Conservation (phyloP, 371 early-diverging fungal genomes). For the Haplosporangium sp. region DNA sequence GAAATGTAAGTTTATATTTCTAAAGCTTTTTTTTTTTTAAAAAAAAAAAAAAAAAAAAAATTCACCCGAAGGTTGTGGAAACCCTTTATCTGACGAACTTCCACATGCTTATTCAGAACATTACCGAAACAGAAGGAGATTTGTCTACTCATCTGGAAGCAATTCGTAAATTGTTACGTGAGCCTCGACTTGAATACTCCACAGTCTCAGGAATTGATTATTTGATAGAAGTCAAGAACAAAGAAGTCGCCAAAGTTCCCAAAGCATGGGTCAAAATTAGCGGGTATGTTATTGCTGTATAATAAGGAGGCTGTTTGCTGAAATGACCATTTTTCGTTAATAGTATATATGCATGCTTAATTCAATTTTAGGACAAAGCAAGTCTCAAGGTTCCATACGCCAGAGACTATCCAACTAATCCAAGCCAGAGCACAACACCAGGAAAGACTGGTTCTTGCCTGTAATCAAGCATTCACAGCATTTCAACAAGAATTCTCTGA, state of each 20-base stretch:
- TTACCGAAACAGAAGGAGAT: slow-evolving; percentile 62
- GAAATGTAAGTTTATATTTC: slow-evolving; percentile 53
- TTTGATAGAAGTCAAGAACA: slow-evolving; percentile 74
- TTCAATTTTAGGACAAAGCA: slow-evolving; percentile 71
- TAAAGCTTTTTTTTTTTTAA: no score
- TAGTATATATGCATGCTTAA: no score
- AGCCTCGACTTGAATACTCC: slow-evolving; percentile 63
- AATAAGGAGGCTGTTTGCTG: no score
- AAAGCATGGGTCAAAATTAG: slow-evolving; percentile 82
- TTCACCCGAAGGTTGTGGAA: no score
- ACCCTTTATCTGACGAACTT: no score
- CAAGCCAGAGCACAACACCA: slow-evolving; percentile 78
- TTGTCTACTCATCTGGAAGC: slow-evolving; percentile 61
- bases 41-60: no score
- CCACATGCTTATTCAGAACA: slow-evolving; percentile 47
- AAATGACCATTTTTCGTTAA: no score
- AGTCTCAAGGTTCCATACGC: slow-evolving; percentile 87
- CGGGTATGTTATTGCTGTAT: slow-evolving; percentile 40
- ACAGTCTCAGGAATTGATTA: slow-evolving; percentile 76
- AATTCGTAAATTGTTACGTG: slow-evolving; percentile 57
- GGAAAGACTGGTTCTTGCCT: slow-evolving; percentile 73
- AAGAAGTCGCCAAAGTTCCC: slow-evolving; percentile 68
- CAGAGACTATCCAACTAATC: slow-evolving; percentile 70
- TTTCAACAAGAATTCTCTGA: slow-evolving; percentile 71
- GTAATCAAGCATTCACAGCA: slow-evolving; percentile 67